These are phyloP conservation scores for Pyrus bretschneideri DNA, from an alignment of 306 rosid species.

Conservation along the genomic window DNA sequence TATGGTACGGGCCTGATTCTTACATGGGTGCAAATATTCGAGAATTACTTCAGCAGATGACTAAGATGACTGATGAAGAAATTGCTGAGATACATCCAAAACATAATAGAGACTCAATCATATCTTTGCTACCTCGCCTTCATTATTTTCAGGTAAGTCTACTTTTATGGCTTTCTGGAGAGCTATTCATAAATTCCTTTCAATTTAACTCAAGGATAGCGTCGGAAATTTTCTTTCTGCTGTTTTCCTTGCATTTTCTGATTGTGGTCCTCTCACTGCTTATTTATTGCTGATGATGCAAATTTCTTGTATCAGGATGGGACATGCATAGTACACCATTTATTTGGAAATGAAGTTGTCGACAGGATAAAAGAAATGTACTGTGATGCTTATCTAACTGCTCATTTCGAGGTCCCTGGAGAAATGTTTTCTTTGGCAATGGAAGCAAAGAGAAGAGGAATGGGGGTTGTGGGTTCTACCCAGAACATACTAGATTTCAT, in stretches of 20 bases:
- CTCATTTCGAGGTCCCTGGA: conserved; percentile 98
- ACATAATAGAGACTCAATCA: conserved; percentile 62
- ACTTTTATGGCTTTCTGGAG: background rate
- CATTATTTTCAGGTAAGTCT: conserved; percentile 60
- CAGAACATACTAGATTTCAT: conserved; percentile 86
- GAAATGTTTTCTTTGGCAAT: conserved; percentile 97
- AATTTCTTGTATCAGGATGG: conserved; percentile 60
- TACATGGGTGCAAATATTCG: conserved; percentile 98
- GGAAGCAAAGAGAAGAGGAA: conserved; percentile 99
- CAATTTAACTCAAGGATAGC: background rate
- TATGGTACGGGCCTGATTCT: conserved; percentile 94
- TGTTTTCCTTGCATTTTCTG: conserved; percentile 2
- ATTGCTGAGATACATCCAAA: conserved; percentile 66
- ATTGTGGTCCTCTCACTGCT: background rate
- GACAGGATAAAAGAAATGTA: conserved; percentile 86
- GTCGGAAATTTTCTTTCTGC: background rate
- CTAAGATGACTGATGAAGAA: conserved; percentile 79
- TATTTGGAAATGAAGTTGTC: conserved; percentile 93
- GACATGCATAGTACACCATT: conserved; percentile 87
- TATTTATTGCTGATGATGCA: conserved; percentile 16
- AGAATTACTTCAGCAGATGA: conserved; percentile 76
- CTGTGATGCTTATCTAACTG: conserved; percentile 90
- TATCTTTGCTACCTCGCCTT: conserved; percentile 64
- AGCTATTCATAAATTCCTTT: background rate
- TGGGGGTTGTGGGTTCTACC: conserved; percentile 95